Evolutionary conservation across 2,329 filamentous ascomycete genomes (phyloP), one percentile per base, ranked within the genome.

Genomic region (Metarhizium album): DNA sequence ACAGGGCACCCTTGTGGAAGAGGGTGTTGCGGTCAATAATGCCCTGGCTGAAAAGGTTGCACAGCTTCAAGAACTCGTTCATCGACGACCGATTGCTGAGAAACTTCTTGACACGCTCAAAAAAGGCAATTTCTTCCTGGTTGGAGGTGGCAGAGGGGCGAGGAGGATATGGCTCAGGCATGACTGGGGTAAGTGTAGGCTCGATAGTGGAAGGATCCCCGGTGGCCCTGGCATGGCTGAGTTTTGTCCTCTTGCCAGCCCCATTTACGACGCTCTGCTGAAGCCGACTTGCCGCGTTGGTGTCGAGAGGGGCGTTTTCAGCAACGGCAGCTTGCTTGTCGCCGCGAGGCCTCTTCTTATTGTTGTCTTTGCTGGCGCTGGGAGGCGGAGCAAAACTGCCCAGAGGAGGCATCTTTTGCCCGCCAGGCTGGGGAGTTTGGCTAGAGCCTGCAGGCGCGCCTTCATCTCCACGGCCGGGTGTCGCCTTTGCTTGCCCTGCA

Each of bases 31-130:
- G 85, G 62, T 95, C 89, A 54, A 98, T 94, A 47, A 98, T 78
- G 58, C 94, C 90, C 60, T 95, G 87, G 22, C 87, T 93, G 71
- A 89, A 98, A 29, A 98, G 76, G 59, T 97, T 98, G 73, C 91
- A 93, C 6, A 98, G 80, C 72, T 98, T 98, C 56, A 98, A 71
- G 67, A 98, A 98, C 66, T 98, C 93, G 60, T 87, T 90, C 78
- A 95, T 94, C 2, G 85, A 85, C 51, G 88, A 86, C 65, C 95
- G 87, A 67, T 97, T 97, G 54, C 86, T 84, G 52, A 98, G 88
- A 61, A 86, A 91, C 69, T 98, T 98, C 77, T 96, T 97, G 18
- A 93, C 90, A 7, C 90, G 84, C 54, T 98, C 93, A 60, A 98
- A 98, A 70, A 97, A 97, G 2, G 83, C 83, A 48, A 97, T 77